A percentile compares a stretch with the other conserved stretches of the same genome.
Conservation (phyloP, 495 filamentous ascomycete species). For the Lophiostoma macrostomum region DNA sequence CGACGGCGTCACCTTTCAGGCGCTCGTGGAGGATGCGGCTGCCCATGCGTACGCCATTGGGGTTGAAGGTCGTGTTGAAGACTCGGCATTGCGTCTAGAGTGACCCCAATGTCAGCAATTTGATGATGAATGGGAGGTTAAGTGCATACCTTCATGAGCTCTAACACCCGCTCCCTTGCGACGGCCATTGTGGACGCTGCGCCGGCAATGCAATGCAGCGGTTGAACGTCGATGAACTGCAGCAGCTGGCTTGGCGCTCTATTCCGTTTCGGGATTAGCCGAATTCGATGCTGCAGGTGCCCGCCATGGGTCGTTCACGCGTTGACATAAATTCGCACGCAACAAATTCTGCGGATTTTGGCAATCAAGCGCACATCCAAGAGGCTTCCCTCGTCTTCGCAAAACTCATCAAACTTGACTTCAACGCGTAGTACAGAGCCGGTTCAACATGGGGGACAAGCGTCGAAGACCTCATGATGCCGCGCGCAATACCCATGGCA, state of each 20-base stretch:
- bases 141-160: conserved; percentile 69
- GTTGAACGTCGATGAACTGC: no score
- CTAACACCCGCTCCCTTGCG: conserved; percentile 66
- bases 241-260: no score
- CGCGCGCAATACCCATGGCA: background rate
- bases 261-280: no score
- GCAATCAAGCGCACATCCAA: no score
- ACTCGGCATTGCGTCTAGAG: conserved; percentile 82
- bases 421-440: no score
- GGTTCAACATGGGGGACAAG: background rate
- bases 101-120: no score
- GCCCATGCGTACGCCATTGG: conserved; percentile 70
- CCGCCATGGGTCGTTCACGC: no score
- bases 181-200: conserved; percentile 58
- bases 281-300: no score
- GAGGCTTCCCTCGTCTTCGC: no score
- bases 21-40: conserved; percentile 86
- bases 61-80: conserved; percentile 90
- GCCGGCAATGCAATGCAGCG: conserved; percentile 3
- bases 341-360: no score
- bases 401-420: background rate
- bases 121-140: background rate
- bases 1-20: conserved; percentile 71
- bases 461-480: background rate
- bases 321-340: no score